Percentiles rank a stretch among this genome's conserved stretches.
phyloP scores from a whole-genome alignment of 1,284 basidiomycete genomes.

The Gomphus sp. region DNA sequence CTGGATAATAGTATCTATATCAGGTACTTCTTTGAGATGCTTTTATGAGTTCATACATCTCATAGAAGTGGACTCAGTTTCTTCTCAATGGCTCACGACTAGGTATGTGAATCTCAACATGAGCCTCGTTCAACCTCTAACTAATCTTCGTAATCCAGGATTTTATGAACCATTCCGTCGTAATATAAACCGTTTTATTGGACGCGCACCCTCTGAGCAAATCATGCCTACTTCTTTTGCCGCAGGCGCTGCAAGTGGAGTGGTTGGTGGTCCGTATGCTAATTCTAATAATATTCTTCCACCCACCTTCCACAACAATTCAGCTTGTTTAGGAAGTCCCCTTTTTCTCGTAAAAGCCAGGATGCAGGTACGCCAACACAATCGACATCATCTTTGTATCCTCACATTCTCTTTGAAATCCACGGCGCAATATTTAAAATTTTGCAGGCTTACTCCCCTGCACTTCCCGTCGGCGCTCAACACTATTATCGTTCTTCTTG shows the following conservation, averaged over 20 bases:
- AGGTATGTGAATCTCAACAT: slow-evolving; percentile 37
- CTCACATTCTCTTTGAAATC: neutral
- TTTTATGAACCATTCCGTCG: slow-evolving; percentile 93
- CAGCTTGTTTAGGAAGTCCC: slow-evolving; percentile 87
- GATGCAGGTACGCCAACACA: slow-evolving; percentile 63
- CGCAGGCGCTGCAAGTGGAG: slow-evolving; percentile 85
- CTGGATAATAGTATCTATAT: slow-evolving; percentile 68
- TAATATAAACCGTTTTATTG: slow-evolving; percentile 60
- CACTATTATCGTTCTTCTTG: slow-evolving; percentile 83
- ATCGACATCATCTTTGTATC: slow-evolving; percentile 3
- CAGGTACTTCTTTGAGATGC: slow-evolving; percentile 43
- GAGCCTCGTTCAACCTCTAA: neutral
- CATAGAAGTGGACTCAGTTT: slow-evolving; percentile 40
- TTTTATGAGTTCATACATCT: neutral
- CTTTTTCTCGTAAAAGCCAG: slow-evolving; percentile 95
- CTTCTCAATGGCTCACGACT: slow-evolving; percentile 91
- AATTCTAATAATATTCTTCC: neutral
- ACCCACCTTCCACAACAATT: neutral
- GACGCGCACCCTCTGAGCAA: slow-evolving; percentile 55
- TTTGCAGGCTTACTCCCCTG: slow-evolving; percentile 77
- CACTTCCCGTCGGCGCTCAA: slow-evolving; percentile 89
- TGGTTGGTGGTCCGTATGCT: slow-evolving; percentile 68
- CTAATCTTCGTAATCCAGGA: slow-evolving; percentile 35
- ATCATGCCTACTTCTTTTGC: slow-evolving; percentile 66
- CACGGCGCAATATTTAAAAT: no score